Evolutionary conservation across 2,329 filamentous ascomycete genomes (phyloP).

Genomic region (Phaeosphaeria sp.): DNA sequence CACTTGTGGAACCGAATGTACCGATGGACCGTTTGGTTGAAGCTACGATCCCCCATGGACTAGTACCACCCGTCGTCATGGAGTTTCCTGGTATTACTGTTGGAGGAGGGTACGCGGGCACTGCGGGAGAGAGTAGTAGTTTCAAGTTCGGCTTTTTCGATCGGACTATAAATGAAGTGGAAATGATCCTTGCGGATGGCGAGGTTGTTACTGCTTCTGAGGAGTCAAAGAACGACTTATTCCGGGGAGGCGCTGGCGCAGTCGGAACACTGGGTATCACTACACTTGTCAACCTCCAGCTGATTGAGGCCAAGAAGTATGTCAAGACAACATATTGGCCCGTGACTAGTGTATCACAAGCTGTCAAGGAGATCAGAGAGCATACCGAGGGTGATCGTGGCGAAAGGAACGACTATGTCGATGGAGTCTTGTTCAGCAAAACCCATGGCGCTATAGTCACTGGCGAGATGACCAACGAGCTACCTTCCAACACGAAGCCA

Average conservation of each 20-base stretch:
- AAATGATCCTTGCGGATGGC: slow-evolving; percentile 70
- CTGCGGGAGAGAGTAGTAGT: slow-evolving; percentile 71
- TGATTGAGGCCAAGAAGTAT: slow-evolving; percentile 55
- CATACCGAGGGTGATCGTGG: slow-evolving; percentile 45
- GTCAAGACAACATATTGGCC: slow-evolving; percentile 59
- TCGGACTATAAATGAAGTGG: slow-evolving; percentile 65
- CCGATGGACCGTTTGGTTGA: slow-evolving; percentile 70
- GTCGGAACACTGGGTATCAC: slow-evolving; percentile 73
- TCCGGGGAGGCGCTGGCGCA: slow-evolving; percentile 69
- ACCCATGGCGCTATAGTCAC: slow-evolving; percentile 53
- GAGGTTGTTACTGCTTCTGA: slow-evolving; percentile 63
- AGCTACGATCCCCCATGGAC: slow-evolving; percentile 61
- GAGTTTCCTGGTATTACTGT: slow-evolving; percentile 77
- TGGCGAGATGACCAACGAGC: slow-evolving; percentile 51
- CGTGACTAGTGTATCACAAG: slow-evolving; percentile 50
- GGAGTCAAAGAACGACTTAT: slow-evolving; percentile 64
- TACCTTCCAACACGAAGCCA: slow-evolving; percentile 34
- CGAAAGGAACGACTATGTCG: slow-evolving; percentile 54
- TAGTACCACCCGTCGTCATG: slow-evolving; percentile 72
- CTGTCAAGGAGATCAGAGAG: slow-evolving; percentile 50
- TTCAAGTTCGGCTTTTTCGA: slow-evolving; percentile 75
- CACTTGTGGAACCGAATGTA: slow-evolving; percentile 74
- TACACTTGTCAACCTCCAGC: slow-evolving; percentile 61
- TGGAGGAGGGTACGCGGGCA: slow-evolving; percentile 72
- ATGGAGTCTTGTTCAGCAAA: slow-evolving; percentile 58